Conservation (phyloP, 768 basidiomycete species). For the Trichaptum fuscoviolaceum region DNA sequence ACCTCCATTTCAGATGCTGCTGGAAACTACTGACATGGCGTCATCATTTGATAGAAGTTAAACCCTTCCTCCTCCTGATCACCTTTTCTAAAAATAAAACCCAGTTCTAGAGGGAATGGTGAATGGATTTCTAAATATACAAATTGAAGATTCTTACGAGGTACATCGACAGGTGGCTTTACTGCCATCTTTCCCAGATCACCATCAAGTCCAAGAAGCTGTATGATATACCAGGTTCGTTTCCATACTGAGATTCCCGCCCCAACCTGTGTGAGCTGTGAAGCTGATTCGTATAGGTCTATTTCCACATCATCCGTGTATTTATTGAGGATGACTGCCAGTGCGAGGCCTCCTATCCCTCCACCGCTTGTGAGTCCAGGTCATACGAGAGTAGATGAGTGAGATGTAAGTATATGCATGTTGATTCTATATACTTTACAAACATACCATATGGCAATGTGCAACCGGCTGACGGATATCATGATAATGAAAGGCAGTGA, state of each 20-base stretch:
- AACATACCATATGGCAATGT: background rate
- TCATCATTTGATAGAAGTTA: conserved; percentile 17
- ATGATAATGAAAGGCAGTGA: background rate
- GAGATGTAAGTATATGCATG: background rate
- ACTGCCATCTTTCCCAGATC: conserved; percentile 19
- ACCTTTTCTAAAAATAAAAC: conserved; percentile 16
- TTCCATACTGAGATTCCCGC: conserved; percentile 43
- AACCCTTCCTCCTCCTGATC: conserved; percentile 11
- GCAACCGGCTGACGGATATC: background rate
- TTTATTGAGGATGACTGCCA: conserved; percentile 34
- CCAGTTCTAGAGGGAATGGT: conserved; percentile 31
- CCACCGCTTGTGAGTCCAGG: conserved; percentile 17
- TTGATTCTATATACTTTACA: background rate
- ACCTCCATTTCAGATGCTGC: background rate
- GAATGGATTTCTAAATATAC: background rate
- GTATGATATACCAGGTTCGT: conserved; percentile 41
- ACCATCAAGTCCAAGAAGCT: conserved; percentile 33
- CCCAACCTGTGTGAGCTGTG: conserved; percentile 33
- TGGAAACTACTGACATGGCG: conserved; percentile 17
- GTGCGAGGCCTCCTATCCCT: conserved; percentile 34
- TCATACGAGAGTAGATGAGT: background rate
- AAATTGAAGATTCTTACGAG: background rate
- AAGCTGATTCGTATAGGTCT: conserved; percentile 42
- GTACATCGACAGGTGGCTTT: conserved; percentile 14
- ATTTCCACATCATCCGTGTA: conserved; percentile 29